Conservation (phyloP, 306 rosid genomes). For the Cicer yamashitae region DNA sequence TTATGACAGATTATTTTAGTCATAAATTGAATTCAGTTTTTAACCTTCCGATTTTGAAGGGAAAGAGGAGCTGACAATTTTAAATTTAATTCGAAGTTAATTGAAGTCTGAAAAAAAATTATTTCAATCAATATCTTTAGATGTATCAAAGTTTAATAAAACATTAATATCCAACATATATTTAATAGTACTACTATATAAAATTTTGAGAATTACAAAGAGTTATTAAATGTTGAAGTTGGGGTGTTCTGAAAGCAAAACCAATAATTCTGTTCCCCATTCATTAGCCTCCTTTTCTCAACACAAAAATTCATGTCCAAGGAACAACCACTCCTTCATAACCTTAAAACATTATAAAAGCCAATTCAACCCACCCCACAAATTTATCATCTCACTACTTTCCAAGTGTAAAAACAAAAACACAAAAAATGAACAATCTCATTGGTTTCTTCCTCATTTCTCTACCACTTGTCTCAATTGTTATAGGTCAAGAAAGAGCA, state of each 20-base stretch:
- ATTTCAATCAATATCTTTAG: too few relatives aligned
- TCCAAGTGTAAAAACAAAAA: constrained; percentile 30
- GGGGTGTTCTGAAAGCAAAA: constrained; percentile 34
- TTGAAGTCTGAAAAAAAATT: too few relatives aligned
- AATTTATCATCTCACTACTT: constrained; percentile 36
- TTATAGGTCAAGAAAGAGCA: constrained; percentile 74
- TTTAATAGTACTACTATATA: too few relatives aligned
- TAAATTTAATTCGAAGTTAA: too few relatives aligned
- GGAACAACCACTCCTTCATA: constrained; percentile 58
- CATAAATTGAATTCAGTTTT: too few relatives aligned
- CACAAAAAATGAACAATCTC: constrained; percentile 49
- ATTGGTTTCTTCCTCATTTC: constrained; percentile 52
- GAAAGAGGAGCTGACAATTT: too few relatives aligned
- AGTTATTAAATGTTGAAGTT: background rate
- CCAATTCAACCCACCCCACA: constrained; percentile 42
- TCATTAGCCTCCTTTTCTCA: constrained; percentile 50
- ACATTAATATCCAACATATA: background rate
- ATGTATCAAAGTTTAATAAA: background rate
- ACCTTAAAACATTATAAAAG: constrained; percentile 64
- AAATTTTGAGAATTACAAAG: constrained; percentile 32
- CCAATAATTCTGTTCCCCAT: constrained; percentile 67
- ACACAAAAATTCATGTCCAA: constrained; percentile 63
- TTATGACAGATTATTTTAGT: too few relatives aligned
- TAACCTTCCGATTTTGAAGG: too few relatives aligned
- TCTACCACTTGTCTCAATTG: constrained; percentile 53